phyloP scores from a whole-genome alignment of 2,329 filamentous ascomycete genomes.

The Aspergillus oerlinghausenensis region DNA sequence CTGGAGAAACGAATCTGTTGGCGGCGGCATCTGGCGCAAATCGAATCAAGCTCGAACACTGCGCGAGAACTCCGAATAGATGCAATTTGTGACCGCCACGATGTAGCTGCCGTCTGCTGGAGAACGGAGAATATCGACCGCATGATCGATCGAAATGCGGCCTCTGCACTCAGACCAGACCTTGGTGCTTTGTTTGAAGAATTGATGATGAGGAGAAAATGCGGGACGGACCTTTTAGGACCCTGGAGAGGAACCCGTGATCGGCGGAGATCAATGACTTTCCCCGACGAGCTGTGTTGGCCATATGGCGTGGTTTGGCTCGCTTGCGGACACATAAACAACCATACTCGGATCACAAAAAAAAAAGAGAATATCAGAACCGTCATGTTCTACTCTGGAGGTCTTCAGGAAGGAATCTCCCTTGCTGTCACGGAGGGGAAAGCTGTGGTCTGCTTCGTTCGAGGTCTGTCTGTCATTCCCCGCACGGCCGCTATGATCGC shows the following conservation, averaged over 20 bases:
- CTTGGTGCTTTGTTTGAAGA: background rate
- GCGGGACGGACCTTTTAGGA: background rate
- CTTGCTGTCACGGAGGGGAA: slow-evolving; percentile 70
- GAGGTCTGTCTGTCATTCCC: slow-evolving; percentile 50
- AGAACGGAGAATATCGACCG: slow-evolving; percentile 27
- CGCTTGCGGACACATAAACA: background rate
- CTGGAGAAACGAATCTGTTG: slow-evolving; percentile 39
- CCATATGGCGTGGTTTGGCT: background rate
- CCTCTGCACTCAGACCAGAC: background rate
- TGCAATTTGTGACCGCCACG: slow-evolving; percentile 20
- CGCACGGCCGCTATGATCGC: slow-evolving; percentile 7
- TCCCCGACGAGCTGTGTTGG: background rate
- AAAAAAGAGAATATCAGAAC: background rate
- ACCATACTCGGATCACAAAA: background rate
- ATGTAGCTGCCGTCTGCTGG: slow-evolving; percentile 17
- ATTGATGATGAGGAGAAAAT: background rate
- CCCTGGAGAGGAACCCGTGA: background rate
- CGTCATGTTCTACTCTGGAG: slow-evolving; percentile 75
- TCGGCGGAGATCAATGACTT: background rate
- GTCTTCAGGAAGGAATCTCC: slow-evolving; percentile 74
- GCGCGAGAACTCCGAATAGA: slow-evolving; percentile 15
- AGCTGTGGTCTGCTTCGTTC: slow-evolving; percentile 78
- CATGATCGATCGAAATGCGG: slow-evolving; percentile 16
- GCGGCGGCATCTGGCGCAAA: slow-evolving; percentile 33
- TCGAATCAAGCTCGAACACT: slow-evolving; percentile 24